phyloP scores from a whole-genome alignment of 2,329 filamentous ascomycete species.

The Myriosclerotinia scirpicola region DNA sequence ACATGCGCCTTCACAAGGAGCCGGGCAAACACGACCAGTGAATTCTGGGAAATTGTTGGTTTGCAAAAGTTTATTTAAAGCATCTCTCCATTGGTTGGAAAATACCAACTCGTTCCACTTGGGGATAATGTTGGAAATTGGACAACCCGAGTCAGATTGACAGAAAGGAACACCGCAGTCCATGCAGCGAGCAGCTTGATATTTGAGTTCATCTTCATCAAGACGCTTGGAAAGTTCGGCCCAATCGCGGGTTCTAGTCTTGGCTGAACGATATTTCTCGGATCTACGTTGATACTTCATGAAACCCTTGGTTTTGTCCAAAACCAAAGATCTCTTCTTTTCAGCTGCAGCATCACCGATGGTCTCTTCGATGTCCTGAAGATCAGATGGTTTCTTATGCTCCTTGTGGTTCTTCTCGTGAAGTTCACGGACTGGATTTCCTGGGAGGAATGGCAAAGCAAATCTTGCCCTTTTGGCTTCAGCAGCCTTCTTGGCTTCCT shows the following conservation, averaged over 20 bases:
- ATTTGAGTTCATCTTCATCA: slow-evolving; percentile 93
- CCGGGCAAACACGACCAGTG: slow-evolving; percentile 93
- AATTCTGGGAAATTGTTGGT: slow-evolving; percentile 99
- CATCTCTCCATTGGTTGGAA: slow-evolving; percentile 81
- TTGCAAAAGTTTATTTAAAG: slow-evolving; percentile 59
- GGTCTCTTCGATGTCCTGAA: slow-evolving; percentile 85
- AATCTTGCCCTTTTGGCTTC: slow-evolving; percentile 84
- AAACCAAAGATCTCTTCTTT: slow-evolving; percentile 84
- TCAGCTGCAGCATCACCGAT: slow-evolving; percentile 80
- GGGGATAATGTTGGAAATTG: slow-evolving; percentile 95
- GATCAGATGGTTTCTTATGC: slow-evolving; percentile 67
- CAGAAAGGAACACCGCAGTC: slow-evolving; percentile 98
- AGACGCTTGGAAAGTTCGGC: slow-evolving; percentile 84
- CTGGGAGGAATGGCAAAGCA: slow-evolving; percentile 73
- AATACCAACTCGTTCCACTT: slow-evolving; percentile 90
- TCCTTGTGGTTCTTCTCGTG: slow-evolving; percentile 56
- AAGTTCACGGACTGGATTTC: slow-evolving; percentile 56
- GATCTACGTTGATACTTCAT: slow-evolving; percentile 94
- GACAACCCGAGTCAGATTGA: slow-evolving; percentile 92
- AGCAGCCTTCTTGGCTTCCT: slow-evolving; percentile 82
- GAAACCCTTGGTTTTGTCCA: slow-evolving; percentile 98
- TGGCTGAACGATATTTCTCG: slow-evolving; percentile 87
- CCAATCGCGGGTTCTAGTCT: slow-evolving; percentile 89
- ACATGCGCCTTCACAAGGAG: slow-evolving; percentile 93
- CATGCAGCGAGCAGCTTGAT: slow-evolving; percentile 96